These are phyloP conservation scores for Podaxis sp. DNA, from an alignment of 768 basidiomycete genomes.

Conservation along the genomic window DNA sequence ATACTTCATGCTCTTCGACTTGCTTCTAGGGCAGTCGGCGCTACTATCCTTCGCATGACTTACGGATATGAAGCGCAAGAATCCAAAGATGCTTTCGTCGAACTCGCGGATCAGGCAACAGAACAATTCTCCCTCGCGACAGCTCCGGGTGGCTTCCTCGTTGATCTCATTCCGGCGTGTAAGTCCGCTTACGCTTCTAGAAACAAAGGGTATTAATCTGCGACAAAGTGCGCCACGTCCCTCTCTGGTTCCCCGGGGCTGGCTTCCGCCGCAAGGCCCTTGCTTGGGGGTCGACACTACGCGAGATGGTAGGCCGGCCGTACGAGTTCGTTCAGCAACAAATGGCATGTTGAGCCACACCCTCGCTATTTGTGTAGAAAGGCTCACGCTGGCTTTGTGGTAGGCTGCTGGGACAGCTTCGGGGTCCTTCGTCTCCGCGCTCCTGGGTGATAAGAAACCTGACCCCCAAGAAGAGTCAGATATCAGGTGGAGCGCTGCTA, in stretches of 20 bases:
- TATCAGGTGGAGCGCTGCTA: slow-evolving; percentile 67
- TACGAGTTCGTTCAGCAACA: slow-evolving; percentile 61
- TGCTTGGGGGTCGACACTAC: slow-evolving; percentile 51
- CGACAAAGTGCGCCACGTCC: slow-evolving; percentile 52
- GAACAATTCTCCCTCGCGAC: slow-evolving; percentile 55
- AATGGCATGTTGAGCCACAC: slow-evolving; percentile 41
- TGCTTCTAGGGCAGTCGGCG: slow-evolving; percentile 44
- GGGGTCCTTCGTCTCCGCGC: slow-evolving; percentile 56
- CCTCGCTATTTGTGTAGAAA: background rate
- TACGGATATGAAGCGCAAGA: slow-evolving; percentile 56
- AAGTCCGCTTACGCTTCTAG: slow-evolving; percentile 20
- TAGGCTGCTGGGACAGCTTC: slow-evolving; percentile 61
- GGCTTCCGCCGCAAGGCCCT: slow-evolving; percentile 53
- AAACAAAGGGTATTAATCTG: slow-evolving; percentile 6
- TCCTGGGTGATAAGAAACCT: slow-evolving; percentile 52
- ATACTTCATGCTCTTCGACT: slow-evolving; percentile 10
- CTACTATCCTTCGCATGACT: slow-evolving; percentile 51
- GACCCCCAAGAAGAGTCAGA: slow-evolving; percentile 57
- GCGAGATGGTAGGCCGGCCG: slow-evolving; percentile 56
- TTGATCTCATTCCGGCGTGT: slow-evolving; percentile 52
- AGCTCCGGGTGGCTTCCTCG: slow-evolving; percentile 50
- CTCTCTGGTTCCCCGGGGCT: slow-evolving; percentile 66
- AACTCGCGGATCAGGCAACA: slow-evolving; percentile 53
- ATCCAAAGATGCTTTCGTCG: slow-evolving; percentile 49
- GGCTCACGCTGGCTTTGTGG: background rate